Percentiles rank a stretch among this genome's conserved stretches.
Evolutionary conservation across 2,329 filamentous ascomycete genomes (phyloP).

Genomic region (Ophiostoma australiae): DNA sequence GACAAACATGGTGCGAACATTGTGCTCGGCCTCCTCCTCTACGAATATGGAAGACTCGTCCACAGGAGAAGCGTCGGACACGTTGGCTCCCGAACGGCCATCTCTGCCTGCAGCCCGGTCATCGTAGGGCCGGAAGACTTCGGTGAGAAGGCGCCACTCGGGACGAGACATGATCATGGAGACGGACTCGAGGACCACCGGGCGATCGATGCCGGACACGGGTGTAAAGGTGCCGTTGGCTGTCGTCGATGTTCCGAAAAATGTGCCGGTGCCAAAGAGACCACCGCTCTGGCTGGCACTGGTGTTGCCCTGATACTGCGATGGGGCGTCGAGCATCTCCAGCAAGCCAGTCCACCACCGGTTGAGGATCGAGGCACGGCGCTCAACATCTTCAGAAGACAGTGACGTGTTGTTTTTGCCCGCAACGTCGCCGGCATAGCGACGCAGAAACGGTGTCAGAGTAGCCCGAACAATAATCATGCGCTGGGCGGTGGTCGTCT

Average conservation of each 20-base stretch:
- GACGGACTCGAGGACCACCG: conserved; percentile 71
- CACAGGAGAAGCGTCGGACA: conserved; percentile 60
- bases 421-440: conserved; percentile 63
- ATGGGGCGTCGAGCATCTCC: conserved; percentile 67
- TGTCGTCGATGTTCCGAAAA: conserved; percentile 28
- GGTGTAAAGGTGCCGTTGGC: conserved; percentile 56
- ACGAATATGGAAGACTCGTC: conserved; percentile 48
- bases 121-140: conserved; percentile 58
- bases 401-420: conserved; percentile 53
- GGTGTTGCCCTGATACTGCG: conserved; percentile 20
- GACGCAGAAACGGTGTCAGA: conserved; percentile 71
- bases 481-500: conserved; percentile 63
- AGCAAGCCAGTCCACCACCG: conserved; percentile 86
- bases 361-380: conserved; percentile 71
- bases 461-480: conserved; percentile 67
- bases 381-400: conserved; percentile 75
- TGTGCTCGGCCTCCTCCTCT: conserved; percentile 71
- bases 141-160: conserved; percentile 76
- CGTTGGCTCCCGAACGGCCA: conserved; percentile 43
- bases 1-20: conserved; percentile 80
- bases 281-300: conserved; percentile 23
- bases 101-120: conserved; percentile 50
- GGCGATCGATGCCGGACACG: conserved; percentile 77
- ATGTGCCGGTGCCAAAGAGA: conserved; percentile 20
- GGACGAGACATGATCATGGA: conserved; percentile 80